These are phyloP conservation scores for Botrytis deweyae DNA, from an alignment of 2,329 filamentous ascomycete genomes.

Conservation along the genomic window DNA sequence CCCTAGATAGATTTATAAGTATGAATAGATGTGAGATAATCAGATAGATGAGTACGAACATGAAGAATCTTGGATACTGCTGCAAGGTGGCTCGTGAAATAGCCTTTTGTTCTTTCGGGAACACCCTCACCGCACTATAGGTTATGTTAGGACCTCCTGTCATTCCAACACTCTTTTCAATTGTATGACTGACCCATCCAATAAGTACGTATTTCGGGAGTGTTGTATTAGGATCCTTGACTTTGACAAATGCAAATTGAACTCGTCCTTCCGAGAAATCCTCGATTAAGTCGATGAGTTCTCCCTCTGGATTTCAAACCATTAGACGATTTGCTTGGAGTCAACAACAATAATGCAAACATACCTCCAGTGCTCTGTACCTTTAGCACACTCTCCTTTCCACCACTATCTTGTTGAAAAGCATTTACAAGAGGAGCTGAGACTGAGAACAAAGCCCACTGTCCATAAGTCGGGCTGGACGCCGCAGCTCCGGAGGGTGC, in stretches of 20 bases:
- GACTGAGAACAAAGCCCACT: conserved; percentile 94
- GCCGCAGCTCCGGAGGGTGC: conserved; percentile 55
- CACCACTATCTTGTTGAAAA: conserved; percentile 76
- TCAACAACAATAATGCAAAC: conserved; percentile 9
- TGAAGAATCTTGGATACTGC: conserved; percentile 90
- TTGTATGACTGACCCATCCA: conserved; percentile 63
- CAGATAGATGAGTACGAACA: conserved; percentile 44
- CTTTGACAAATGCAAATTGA: conserved; percentile 94
- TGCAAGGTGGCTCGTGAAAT: conserved; percentile 92
- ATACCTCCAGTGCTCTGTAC: conserved; percentile 87
- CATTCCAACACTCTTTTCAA: neutral
- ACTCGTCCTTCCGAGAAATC: conserved; percentile 96
- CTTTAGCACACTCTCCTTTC: conserved; percentile 93
- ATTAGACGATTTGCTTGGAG: conserved; percentile 14
- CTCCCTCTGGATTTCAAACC: conserved; percentile 64
- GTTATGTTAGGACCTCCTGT: conserved; percentile 30
- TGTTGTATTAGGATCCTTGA: conserved; percentile 88
- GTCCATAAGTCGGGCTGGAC: conserved; percentile 76
- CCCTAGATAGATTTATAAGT: conserved; percentile 50
- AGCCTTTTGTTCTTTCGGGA: conserved; percentile 96
- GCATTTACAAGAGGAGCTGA: conserved; percentile 89
- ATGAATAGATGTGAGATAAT: conserved; percentile 4
- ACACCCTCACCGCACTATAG: conserved; percentile 86
- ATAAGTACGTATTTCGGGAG: conserved; percentile 92
- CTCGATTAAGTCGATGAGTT: conserved; percentile 84